phyloP scores from a whole-genome alignment of 169 alveolate genomes.

The Cryptosporidium sp. region DNA sequence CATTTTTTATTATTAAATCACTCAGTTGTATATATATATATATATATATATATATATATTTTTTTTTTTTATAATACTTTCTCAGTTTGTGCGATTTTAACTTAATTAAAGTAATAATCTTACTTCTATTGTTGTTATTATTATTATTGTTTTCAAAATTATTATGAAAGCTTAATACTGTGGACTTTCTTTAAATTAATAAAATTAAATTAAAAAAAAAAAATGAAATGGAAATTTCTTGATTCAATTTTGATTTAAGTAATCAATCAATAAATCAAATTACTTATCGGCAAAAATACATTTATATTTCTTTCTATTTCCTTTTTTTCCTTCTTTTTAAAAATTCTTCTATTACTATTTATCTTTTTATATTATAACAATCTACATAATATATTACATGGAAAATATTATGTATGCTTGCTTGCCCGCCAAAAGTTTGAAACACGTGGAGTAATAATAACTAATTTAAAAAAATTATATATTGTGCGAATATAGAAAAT shows the following conservation, averaged over 20 bases:
- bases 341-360: background rate
- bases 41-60: too few species aligned
- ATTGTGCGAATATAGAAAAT: background rate
- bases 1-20: background rate
- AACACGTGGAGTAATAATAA: conserved; percentile 5
- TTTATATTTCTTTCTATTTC: background rate
- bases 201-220: too few species aligned
- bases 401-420: conserved; percentile 11
- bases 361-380: background rate
- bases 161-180: background rate
- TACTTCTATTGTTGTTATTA: background rate
- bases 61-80: too few species aligned
- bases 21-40: background rate
- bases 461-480: background rate
- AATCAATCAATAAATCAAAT: background rate
- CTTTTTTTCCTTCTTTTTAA: background rate
- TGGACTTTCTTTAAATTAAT: background rate
- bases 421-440: background rate
- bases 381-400: conserved; percentile 9
- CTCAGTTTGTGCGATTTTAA: background rate
- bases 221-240: background rate
- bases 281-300: background rate
- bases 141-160: background rate
- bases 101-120: background rate
- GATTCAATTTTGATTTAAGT: background rate